phyloP scores from a whole-genome alignment of 768 basidiomycete species.

The Termitomyces sp. region DNA sequence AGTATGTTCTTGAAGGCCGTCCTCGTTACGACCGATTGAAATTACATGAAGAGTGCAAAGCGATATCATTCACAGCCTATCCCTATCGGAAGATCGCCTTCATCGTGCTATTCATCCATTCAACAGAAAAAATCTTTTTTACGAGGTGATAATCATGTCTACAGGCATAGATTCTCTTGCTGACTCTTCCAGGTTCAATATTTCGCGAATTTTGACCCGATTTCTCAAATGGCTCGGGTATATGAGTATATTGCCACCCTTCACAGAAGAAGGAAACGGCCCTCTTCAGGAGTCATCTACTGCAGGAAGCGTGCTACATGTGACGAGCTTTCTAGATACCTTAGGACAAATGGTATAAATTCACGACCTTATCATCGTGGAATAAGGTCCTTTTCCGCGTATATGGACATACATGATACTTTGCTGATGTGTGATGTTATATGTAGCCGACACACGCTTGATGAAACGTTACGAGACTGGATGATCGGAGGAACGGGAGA shows the following conservation, averaged over 20 bases:
- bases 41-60: slow-evolving; percentile 51
- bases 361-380: slow-evolving; percentile 75
- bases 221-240: slow-evolving; percentile 58
- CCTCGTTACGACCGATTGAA: not conserved
- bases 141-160: slow-evolving; percentile 49
- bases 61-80: slow-evolving; percentile 66
- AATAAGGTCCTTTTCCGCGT: slow-evolving; percentile 28
- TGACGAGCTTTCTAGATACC: slow-evolving; percentile 56
- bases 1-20: slow-evolving; percentile 29
- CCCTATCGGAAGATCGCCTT: slow-evolving; percentile 49
- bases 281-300: slow-evolving; percentile 73
- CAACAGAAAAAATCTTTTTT: slow-evolving; percentile 75
- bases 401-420: not conserved
- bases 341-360: slow-evolving; percentile 62
- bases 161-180: not conserved
- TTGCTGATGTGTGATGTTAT: not conserved
- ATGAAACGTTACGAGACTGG: slow-evolving; percentile 60
- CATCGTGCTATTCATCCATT: slow-evolving; percentile 72
- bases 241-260: slow-evolving; percentile 60
- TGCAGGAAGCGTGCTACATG: slow-evolving; percentile 66
- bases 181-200: slow-evolving; percentile 52
- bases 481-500: slow-evolving; percentile 41
- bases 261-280: slow-evolving; percentile 48
- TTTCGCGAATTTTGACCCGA: slow-evolving; percentile 42
- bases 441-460: slow-evolving; percentile 47